phyloP scores from a whole-genome alignment of 2,329 filamentous ascomycete species.

The Cytospora leucostoma region DNA sequence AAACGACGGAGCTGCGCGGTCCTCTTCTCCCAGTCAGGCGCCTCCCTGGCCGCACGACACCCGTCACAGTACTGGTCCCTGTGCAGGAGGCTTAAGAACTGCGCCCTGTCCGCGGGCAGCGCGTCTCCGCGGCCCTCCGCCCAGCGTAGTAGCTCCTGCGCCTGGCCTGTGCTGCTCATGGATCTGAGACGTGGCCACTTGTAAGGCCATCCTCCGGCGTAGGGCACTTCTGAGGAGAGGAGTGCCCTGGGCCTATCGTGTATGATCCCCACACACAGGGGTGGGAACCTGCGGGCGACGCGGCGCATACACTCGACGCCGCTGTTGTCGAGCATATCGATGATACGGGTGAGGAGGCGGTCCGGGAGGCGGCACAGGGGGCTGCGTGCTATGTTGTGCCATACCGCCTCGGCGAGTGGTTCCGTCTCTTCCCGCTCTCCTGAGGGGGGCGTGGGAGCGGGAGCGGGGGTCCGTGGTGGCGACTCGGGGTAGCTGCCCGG shows the following conservation, averaged over 20 bases:
- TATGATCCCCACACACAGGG: not conserved
- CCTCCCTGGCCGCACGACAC: not conserved
- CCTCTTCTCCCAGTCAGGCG: not conserved
- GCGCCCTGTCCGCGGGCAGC: not conserved
- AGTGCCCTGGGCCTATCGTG: not conserved
- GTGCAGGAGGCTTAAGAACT: not conserved
- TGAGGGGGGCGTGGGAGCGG: not conserved
- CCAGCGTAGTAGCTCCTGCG: not conserved
- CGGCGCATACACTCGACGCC: slow-evolving; percentile 17
- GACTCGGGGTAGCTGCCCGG: not conserved
- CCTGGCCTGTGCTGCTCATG: not conserved
- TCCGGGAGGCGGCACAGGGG: slow-evolving; percentile 6
- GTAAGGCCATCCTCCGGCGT: not conserved
- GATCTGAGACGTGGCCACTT: not conserved
- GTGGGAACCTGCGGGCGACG: not conserved
- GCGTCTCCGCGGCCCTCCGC: not conserved
- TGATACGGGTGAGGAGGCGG: not conserved
- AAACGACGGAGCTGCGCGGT: not conserved
- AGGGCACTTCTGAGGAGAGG: not conserved
- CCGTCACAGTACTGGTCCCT: slow-evolving; percentile 7
- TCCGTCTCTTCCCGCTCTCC: not conserved
- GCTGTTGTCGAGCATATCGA: slow-evolving; percentile 10
- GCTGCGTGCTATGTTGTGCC: not conserved
- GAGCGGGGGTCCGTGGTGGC: not conserved
- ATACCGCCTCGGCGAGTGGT: not conserved